Base-by-base conservation (phyloP, 2,329 filamentous ascomycete species). In the Fusarium sarcochroum region DNA sequence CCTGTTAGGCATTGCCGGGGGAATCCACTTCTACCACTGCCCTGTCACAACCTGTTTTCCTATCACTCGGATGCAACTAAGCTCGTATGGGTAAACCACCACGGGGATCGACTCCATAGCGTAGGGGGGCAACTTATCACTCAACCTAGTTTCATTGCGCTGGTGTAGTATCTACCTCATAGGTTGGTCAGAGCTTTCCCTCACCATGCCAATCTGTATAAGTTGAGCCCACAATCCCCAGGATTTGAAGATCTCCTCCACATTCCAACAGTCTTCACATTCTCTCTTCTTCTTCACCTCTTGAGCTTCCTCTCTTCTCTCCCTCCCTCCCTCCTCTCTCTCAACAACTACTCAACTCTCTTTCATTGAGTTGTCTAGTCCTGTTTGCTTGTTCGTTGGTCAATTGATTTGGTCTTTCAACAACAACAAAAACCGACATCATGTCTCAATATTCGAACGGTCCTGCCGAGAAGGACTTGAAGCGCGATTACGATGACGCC, bases 201-300 rank as follows among this genome's bases (percentile, higher is more conserved):
- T 38, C 13, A 20, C 23, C 17, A 40, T 57, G 47, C 17, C 50
- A 37, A 35, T 44, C 44, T 30, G 56, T 69, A 69, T 69, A 69
- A 69, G 66, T 58, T 69, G 48, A 67, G 56, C 34, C 66, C 66
- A 54, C 66, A 54, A 42, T 69, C 56, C 66, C 66, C 61, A 53
- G 66, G 58, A 52, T 57, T 62, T 44, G 15, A 27, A 45, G 42
- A 58, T 46, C 40, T 66, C 51, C 38, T 57, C 55, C 45, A 46
- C 55, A 47, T 62, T 47, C 56, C 63, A 52, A 45, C 23, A 27
- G 30, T 32, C 32, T 46, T 37, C 40, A 18, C 23, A 53, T 61
- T 58, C 45, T 53, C 23, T 46, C 48, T n/a, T 45, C 25, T 42
- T 37, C 34, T 62, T 48, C 35, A 35, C 42, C 32, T 35, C 52